Percentiles rank a stretch among this genome's conserved stretches.
Conservation (phyloP, 2,329 filamentous ascomycete species). For the Purpureocillium lavendulum region DNA sequence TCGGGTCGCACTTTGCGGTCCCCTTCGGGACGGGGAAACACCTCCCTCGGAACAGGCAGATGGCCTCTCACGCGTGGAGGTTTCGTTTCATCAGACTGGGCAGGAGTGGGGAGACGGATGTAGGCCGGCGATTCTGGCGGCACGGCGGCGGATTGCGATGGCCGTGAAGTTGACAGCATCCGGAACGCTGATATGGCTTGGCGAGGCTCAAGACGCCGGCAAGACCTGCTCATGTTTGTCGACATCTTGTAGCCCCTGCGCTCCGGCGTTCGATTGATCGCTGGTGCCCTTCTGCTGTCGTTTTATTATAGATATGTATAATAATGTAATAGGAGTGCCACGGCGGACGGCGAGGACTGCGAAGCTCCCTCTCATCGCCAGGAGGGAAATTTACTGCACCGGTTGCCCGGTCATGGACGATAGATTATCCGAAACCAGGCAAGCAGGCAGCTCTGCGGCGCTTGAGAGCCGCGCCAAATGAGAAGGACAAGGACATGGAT, state of each 20-base stretch:
- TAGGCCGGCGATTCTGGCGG: slow-evolving; percentile 83
- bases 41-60: slow-evolving; percentile 71
- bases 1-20: slow-evolving; percentile 50
- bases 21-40: slow-evolving; percentile 57
- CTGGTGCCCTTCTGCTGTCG: no score
- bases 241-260: slow-evolving; percentile 17
- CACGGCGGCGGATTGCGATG: slow-evolving; percentile 44
- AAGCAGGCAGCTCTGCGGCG: background rate
- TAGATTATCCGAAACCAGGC: background rate
- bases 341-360: no score
- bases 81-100: slow-evolving; percentile 55
- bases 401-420: background rate
- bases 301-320: no score
- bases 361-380: no score
- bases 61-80: slow-evolving; percentile 58
- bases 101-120: slow-evolving; percentile 70
- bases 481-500: no score
- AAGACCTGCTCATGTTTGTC: slow-evolving; percentile 13
- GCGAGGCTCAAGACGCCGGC: slow-evolving; percentile 16
- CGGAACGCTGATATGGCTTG: slow-evolving; percentile 17
- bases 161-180: slow-evolving; percentile 23
- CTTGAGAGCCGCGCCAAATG: background rate
- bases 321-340: no score
- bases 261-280: background rate
- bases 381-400: background rate